These are phyloP conservation scores for Hippophae rhamnoides DNA, from an alignment of 306 rosid genomes.

Conservation along the genomic window DNA sequence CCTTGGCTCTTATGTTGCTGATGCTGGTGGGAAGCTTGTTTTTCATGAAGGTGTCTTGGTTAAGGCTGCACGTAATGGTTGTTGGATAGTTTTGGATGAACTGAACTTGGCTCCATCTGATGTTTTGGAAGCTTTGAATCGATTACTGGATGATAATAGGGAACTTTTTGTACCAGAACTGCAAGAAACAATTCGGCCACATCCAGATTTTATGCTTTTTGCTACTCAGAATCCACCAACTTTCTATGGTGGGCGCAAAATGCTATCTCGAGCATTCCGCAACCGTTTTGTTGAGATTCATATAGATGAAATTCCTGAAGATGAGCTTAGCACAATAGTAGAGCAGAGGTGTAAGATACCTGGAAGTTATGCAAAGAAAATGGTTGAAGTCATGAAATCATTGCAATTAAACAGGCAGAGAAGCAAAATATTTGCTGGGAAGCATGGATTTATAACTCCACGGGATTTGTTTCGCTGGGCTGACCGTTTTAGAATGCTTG, in stretches of 20 bases:
- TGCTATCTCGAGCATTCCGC: slow-evolving; percentile 90
- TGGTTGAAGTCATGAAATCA: slow-evolving; percentile 86
- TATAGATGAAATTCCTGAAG: slow-evolving; percentile 82
- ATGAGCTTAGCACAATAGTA: slow-evolving; percentile 67
- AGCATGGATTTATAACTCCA: slow-evolving; percentile 93
- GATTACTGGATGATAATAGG: slow-evolving; percentile 88
- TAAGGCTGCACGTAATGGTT: slow-evolving; percentile 79
- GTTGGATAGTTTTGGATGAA: slow-evolving; percentile 94
- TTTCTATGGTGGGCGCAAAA: slow-evolving; percentile 83
- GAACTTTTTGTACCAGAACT: slow-evolving; percentile 92
- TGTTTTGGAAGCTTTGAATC: slow-evolving; percentile 90
- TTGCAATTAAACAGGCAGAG: slow-evolving; percentile 67
- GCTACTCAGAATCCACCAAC: slow-evolving; percentile 97
- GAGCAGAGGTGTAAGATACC: slow-evolving; percentile 49
- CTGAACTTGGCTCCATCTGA: slow-evolving; percentile 98
- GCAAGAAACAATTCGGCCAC: slow-evolving; percentile 56
- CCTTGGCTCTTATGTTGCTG: slow-evolving; percentile 71
- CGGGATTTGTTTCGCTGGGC: slow-evolving; percentile 96
- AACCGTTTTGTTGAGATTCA: slow-evolving; percentile 91
- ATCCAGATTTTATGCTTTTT: slow-evolving; percentile 87
- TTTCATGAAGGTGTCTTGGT: slow-evolving; percentile 87
- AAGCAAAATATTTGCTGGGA: slow-evolving; percentile 77
- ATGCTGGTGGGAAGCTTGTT: slow-evolving; percentile 72
- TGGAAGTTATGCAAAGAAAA: slow-evolving; percentile 50
- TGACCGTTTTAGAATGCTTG: slow-evolving; percentile 60